Base-by-base conservation (phyloP, 345 rosid genomes). In the Eucalyptus grandis region DNA sequence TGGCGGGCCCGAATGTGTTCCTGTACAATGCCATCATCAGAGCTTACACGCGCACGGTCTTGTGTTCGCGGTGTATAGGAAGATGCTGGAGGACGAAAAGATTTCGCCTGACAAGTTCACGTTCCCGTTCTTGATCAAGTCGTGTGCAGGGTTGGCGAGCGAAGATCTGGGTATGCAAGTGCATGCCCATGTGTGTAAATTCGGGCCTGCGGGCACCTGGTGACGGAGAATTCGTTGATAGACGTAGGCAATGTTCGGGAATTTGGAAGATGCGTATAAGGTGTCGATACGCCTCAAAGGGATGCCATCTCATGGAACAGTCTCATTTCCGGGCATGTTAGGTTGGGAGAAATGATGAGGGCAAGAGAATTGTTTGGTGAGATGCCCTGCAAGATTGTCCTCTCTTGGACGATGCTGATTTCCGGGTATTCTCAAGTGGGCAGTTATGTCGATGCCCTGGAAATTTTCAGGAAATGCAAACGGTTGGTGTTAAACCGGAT, bases 361-460 rank as follows among this genome's bases (percentile, higher is more conserved):
- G 95, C 97, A 0, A 91, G 93, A 86, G 89, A 82, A 2, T 65
- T 95, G 85, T 95, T 95, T 87, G 88, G 49, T 87, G 40, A 31
- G 4, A 92, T 96, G 95, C 91, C 93, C 8, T 67, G 62, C 37
- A 91, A 90, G 88, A 94, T 91, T 26, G 89, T 95, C 88, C 95
- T 95, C 43, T 94, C 98, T 11, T 96, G 96, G 96, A 95, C 96
- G 43, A 91, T 92, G 6, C 92, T 96, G 92, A 93, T 95, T 95
- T 91, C 96, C 10, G 96, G 98, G 58, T 93, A 89, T 87, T 89
- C 92, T 0, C 91, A 88, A 65, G 92, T 86, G 14, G 94, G 93
- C 17, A 88, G 92, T 86, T 93, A 92, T 54, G 88, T 19, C 30
- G 93, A 95, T 26, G 95, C 96, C 43, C 60, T 95, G 89, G 92